These are phyloP conservation scores for Ascoidea tarda DNA, from an alignment of 805 yeast genomes.

Conservation along the genomic window DNA sequence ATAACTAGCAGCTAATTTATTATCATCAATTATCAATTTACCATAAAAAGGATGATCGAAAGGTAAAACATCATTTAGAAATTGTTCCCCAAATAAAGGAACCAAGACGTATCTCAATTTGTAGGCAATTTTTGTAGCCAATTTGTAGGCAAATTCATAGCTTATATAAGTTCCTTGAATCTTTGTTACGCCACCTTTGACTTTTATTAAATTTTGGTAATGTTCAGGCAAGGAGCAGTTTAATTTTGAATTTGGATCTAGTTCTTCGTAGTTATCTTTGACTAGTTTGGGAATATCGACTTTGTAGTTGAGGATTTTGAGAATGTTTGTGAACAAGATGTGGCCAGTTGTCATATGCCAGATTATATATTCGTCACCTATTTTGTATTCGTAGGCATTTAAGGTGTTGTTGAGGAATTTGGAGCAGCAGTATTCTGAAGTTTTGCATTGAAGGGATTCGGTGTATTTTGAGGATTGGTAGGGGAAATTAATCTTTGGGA, in stretches of 20 bases:
- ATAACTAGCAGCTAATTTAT: constrained; percentile 17
- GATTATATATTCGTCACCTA: constrained; percentile 61
- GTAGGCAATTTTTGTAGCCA: constrained; percentile 67
- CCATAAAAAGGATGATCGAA: constrained; percentile 57
- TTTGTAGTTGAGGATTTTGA: constrained; percentile 62
- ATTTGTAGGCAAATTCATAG: constrained; percentile 43
- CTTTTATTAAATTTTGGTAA: constrained; percentile 50
- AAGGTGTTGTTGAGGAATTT: constrained; percentile 26
- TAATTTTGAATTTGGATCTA: constrained; percentile 11
- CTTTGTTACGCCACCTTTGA: constrained; percentile 82
- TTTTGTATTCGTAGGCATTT: constrained; percentile 57
- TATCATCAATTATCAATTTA: constrained; percentile 22
- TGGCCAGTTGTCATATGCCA: constrained; percentile 82
- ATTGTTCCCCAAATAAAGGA: constrained; percentile 66
- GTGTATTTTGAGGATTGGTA: constrained; percentile 4
- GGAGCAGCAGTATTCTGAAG: constrained; percentile 1
- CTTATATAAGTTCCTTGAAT: constrained; percentile 95
- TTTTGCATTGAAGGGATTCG: background rate
- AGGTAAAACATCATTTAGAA: constrained; percentile 43
- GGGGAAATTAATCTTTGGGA: constrained; percentile 4
- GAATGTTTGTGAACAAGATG: constrained; percentile 78
- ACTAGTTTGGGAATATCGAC: constrained; percentile 66
- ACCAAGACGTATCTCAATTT: constrained; percentile 61
- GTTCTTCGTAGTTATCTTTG: constrained; percentile 25
- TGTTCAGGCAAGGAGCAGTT: constrained; percentile 37